Conservation (phyloP, 306 rosid genomes). For the Begonia fuchsioides region DNA sequence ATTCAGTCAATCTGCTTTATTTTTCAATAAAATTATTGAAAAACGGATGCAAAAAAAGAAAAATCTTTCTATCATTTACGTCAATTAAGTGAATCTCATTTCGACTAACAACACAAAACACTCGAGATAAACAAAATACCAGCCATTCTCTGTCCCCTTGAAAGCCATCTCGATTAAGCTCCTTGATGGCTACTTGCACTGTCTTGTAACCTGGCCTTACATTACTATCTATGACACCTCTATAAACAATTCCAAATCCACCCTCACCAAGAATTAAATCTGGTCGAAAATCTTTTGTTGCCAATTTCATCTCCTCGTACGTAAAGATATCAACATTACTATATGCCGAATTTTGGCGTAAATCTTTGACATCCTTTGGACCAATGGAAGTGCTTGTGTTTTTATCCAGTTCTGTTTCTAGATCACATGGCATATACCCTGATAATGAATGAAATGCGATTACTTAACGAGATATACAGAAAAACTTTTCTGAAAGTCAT, state of each 20-base stretch:
- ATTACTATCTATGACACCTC: constrained; percentile 61
- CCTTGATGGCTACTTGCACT: constrained; percentile 79
- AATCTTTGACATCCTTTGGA: constrained; percentile 56
- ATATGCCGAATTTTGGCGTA: constrained; percentile 51
- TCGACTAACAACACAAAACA: too few relatives aligned
- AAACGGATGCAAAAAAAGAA: too few relatives aligned
- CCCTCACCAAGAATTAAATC: constrained; percentile 87
- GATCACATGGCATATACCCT: neutral
- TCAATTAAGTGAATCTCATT: too few relatives aligned
- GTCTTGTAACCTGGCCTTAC: constrained; percentile 47
- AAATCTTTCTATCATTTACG: too few relatives aligned
- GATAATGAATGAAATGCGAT: neutral
- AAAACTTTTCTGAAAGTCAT: neutral
- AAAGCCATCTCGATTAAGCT: constrained; percentile 89
- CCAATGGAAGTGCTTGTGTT: constrained; percentile 11
- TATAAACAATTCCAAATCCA: constrained; percentile 93
- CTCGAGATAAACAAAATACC: constrained; percentile 13
- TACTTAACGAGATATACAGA: neutral
- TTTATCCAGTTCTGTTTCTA: constrained; percentile 6
- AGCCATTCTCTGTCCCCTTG: constrained; percentile 99
- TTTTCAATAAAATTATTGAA: too few relatives aligned
- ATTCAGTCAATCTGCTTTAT: too few relatives aligned
- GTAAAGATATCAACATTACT: constrained; percentile 58
- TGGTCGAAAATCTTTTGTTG: constrained; percentile 72
- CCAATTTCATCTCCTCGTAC: constrained; percentile 55